Evolutionary conservation across 495 filamentous ascomycete species (phyloP), one percentile per base, ranked within the genome.

Genomic region (Cladorrhinum samala): DNA sequence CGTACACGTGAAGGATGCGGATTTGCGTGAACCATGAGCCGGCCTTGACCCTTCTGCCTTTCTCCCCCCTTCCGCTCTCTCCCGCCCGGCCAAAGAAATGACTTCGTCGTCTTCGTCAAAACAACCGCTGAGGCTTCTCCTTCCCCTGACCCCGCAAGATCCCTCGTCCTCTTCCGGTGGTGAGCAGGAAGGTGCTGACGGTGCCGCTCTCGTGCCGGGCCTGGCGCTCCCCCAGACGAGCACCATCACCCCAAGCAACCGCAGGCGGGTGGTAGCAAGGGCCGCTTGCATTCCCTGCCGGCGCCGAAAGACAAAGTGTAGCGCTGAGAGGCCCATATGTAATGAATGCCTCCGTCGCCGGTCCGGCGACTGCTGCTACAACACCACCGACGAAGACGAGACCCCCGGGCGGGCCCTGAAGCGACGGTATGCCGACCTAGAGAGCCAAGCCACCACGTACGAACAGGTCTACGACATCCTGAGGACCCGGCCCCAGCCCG

Each of bases 391-490:
- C 36, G 59, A 56, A 2, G 49, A 54, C 11, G 63, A 65, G 42
- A 63, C 63, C 18, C 60, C 61, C 11, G 61, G 57, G 8, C 60
- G 59, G 18, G 63, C 63, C 17, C 36, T 65, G 14, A 65, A 63
- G 49, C 60, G 63, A 20, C 60, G 55, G 37, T 56, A 59, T 27
- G 56, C 39, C 44, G 63, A 63, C 50, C 25, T 63, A 11, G 59
- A 63, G 27, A 48, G 54, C 41, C 60, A 58, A n/a, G 57, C 59
- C 0, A 63, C 54, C 2, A 57, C 57, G 1, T 65, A 59, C 53
- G 57, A 65, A 47, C 55, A 63, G 44, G 48, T 65, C 7, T 65
- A 60, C 52, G 54, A 40, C 7, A 40, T 65, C 3, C 57, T 65
- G 14, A 53, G 57, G 24, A 55, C 53, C 20, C 63, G 61, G n/a